phyloP scores from a whole-genome alignment of 176 grass and related monocot genomes.

The Phoenix dactylifera region DNA sequence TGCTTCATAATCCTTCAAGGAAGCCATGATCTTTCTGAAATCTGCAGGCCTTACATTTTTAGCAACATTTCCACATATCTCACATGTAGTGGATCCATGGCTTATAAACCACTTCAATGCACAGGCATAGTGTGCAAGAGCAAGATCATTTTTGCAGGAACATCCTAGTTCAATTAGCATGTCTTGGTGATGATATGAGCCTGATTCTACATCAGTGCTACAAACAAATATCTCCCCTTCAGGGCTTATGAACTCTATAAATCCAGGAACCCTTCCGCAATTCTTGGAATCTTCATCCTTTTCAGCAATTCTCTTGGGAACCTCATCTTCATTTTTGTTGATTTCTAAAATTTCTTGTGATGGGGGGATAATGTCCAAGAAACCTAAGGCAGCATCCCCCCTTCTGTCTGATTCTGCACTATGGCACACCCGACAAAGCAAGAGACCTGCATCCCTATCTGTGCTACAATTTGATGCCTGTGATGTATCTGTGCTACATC shows the following conservation, averaged over 20 bases:
- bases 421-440: conserved; percentile 76
- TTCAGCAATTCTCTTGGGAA: conserved; percentile 9
- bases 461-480: conserved; percentile 52
- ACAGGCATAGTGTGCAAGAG: conserved; percentile 73
- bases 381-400: conserved; percentile 55
- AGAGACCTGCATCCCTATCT: conserved; percentile 41
- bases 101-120: conserved; percentile 91
- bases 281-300: conserved; percentile 19
- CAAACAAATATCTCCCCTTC: conserved; percentile 82
- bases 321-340: conserved; percentile 7
- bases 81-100: conserved; percentile 73
- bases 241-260: conserved; percentile 67
- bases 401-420: conserved; percentile 60
- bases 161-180: conserved; percentile 61
- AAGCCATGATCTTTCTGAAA: conserved; percentile 73
- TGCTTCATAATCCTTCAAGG: conserved; percentile 72
- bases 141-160: conserved; percentile 88
- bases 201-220: conserved; percentile 52
- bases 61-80: conserved; percentile 64
- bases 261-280: neutral
- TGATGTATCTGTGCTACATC: conserved; percentile 44
- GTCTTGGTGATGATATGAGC: conserved; percentile 45
- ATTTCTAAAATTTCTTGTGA: conserved; percentile 16
- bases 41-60: conserved; percentile 50
- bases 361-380: conserved; percentile 51